Percentiles rank a stretch among this genome's conserved stretches.
Evolutionary conservation across 2,329 filamentous ascomycete genomes (phyloP).

Genomic region (Fusarium pseudoanthophilum): DNA sequence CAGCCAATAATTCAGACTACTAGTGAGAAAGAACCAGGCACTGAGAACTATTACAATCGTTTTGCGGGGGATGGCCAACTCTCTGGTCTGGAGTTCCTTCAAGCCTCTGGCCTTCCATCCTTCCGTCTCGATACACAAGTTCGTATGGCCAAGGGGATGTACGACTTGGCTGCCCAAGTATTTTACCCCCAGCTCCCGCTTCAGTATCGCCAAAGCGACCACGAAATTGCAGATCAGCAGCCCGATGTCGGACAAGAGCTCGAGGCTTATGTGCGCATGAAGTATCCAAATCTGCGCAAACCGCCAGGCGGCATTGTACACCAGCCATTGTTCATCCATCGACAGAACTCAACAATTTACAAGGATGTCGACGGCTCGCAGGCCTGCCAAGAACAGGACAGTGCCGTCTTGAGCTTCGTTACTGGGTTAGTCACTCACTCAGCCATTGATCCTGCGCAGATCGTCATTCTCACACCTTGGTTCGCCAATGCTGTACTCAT

Average conservation of each 20-base stretch:
- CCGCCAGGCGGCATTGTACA: background rate
- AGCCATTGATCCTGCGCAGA: background rate
- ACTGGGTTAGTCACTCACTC: background rate
- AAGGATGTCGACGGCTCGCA: background rate
- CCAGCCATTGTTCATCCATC: background rate
- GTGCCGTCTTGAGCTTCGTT: background rate
- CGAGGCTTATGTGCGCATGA: background rate
- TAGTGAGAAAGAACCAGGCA: background rate
- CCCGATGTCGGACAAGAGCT: background rate
- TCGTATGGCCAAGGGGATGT: slow-evolving; percentile 38
- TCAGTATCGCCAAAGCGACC: fast-evolving
- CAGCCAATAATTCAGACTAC: slow-evolving; percentile 7
- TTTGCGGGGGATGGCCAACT: slow-evolving; percentile 15
- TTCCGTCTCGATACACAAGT: slow-evolving; percentile 33
- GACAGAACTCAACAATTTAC: background rate
- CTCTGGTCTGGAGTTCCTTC: background rate
- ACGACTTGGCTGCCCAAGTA: slow-evolving; percentile 1
- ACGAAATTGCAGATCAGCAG: fast-evolving
- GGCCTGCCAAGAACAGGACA: background rate
- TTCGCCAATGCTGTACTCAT: background rate
- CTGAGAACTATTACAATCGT: slow-evolving; percentile 6
- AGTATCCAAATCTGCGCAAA: background rate
- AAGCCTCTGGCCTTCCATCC: slow-evolving; percentile 19
- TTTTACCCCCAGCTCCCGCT: background rate
- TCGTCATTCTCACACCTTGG: background rate